Percentiles rank a stretch among this genome's conserved stretches.
Conservation (phyloP, 352 stramenopile species). For the Pythium myriotylum region DNA sequence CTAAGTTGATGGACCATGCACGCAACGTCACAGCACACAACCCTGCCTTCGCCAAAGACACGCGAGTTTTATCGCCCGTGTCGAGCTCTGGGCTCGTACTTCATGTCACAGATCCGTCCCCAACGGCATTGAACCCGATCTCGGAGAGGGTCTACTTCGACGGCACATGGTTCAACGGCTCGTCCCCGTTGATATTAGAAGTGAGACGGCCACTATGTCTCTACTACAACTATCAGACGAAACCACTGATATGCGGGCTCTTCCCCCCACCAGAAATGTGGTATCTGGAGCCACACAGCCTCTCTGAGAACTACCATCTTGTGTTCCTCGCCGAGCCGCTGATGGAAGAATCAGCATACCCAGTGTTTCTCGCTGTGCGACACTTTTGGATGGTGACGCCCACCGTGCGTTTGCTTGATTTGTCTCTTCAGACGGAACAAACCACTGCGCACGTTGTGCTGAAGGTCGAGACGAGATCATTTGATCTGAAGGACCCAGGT, state of each 20-base stretch:
- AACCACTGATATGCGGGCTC: conserved; percentile 28
- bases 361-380: conserved; percentile 38
- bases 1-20: conserved; percentile 34
- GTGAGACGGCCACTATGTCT: conserved; percentile 47
- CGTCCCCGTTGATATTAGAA: too few species aligned
- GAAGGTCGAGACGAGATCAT: conserved; percentile 41
- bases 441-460: conserved; percentile 26
- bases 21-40: conserved; percentile 16
- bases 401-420: conserved; percentile 32
- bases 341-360: conserved; percentile 15
- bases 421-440: not conserved
- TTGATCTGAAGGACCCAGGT: conserved; percentile 41
- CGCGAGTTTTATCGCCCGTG: not conserved
- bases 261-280: conserved; percentile 34
- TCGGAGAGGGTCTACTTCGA: conserved; percentile 53
- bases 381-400: conserved; percentile 45
- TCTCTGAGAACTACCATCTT: conserved; percentile 40
- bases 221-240: conserved; percentile 25
- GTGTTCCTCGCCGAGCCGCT: conserved; percentile 40
- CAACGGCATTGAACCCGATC: conserved; percentile 32
- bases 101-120: conserved; percentile 32
- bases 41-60: conserved; percentile 22
- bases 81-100: conserved; percentile 10
- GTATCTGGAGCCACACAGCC: conserved; percentile 29
- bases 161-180: conserved; percentile 31